Conservation (phyloP, 2,329 filamentous ascomycete species). For the Colletotrichum tabaci region DNA sequence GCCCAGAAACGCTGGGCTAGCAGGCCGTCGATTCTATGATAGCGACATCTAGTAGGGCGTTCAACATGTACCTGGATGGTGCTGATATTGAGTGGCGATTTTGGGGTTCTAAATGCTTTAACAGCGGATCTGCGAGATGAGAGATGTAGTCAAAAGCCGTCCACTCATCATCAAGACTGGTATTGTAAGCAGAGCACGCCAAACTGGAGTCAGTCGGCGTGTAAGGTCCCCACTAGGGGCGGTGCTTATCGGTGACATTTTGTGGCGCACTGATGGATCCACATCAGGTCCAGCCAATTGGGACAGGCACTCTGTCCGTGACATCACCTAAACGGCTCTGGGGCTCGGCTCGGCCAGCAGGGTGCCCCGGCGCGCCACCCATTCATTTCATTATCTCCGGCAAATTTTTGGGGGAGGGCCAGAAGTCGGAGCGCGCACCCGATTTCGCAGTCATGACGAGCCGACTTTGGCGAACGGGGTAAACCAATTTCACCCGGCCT, state of each 20-base stretch:
- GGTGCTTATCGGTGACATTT: constrained; percentile 39
- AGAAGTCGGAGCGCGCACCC: constrained; percentile 29
- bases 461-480: constrained; percentile 35
- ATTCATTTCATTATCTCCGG: constrained; percentile 43
- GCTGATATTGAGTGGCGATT: background rate
- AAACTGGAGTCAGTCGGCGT: constrained; percentile 40
- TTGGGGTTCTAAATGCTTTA: background rate
- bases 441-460: constrained; percentile 41
- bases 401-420: constrained; percentile 38
- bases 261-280: constrained; percentile 19
- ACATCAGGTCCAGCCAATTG: constrained; percentile 28
- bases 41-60: constrained; percentile 9
- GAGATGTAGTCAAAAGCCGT: constrained; percentile 33
- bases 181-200: constrained; percentile 38
- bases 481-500: constrained; percentile 29
- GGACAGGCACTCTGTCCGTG: constrained; percentile 2
- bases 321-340: constrained; percentile 31
- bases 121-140: constrained; percentile 9
- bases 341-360: constrained; percentile 35
- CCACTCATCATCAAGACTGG: constrained; percentile 38
- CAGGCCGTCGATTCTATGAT: background rate
- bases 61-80: too few species aligned
- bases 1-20: constrained; percentile 8
- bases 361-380: constrained; percentile 38
- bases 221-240: constrained; percentile 18